These are phyloP conservation scores for Cladorrhinum samala DNA, from an alignment of 495 filamentous ascomycete species.

Conservation along the genomic window DNA sequence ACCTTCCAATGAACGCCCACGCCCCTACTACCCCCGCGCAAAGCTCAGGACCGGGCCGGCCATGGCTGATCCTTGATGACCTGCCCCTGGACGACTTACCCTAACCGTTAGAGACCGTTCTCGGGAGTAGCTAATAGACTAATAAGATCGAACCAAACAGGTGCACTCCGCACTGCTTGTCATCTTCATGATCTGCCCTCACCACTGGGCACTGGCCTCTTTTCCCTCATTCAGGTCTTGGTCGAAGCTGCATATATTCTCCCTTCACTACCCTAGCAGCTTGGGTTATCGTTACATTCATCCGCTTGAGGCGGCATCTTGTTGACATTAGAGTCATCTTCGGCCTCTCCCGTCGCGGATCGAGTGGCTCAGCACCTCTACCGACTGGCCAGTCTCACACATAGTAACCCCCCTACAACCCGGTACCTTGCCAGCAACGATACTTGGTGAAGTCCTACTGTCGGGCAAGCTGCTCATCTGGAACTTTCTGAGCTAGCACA, in stretches of 20 bases:
- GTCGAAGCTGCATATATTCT: conserved; percentile 3
- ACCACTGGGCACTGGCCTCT: conserved; percentile 8
- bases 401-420: background rate
- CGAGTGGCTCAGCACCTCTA: conserved; percentile 7
- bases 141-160: conserved; percentile 21
- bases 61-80: conserved; percentile 21
- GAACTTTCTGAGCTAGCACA: conserved; percentile 8
- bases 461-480: conserved; percentile 10
- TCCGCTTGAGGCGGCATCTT: conserved; percentile 13
- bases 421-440: conserved; percentile 5
- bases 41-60: conserved; percentile 17
- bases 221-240: background rate
- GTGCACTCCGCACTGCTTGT: conserved; percentile 10
- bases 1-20: conserved; percentile 10
- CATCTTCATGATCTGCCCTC: conserved; percentile 12
- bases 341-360: conserved; percentile 13
- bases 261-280: conserved; percentile 5
- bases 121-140: conserved; percentile 23
- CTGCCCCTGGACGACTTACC: conserved; percentile 13
- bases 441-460: background rate
- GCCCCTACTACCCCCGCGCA: conserved; percentile 13
- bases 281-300: conserved; percentile 13
- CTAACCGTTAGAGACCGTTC: conserved; percentile 16
- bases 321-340: conserved; percentile 7
- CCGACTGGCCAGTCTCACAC: conserved; percentile 11